Percentiles rank a stretch among this genome's conserved stretches.
phyloP scores from a whole-genome alignment of 2,329 filamentous ascomycete species.

The Phaeophleospora eucalypticola region DNA sequence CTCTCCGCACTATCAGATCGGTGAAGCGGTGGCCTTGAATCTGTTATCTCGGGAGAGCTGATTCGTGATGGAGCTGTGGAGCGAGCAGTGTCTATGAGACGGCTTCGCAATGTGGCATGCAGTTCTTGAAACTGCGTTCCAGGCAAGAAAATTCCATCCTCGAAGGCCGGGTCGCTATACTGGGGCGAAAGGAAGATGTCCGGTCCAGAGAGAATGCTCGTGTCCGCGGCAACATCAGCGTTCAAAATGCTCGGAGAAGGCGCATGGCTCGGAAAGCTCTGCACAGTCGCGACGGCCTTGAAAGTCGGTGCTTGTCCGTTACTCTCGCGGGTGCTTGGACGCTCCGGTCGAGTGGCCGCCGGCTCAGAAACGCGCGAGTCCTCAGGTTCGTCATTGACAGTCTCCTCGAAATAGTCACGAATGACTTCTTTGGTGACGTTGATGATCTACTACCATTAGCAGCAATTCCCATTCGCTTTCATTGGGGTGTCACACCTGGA shows the following conservation, averaged over 20 bases:
- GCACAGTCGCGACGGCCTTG: not conserved
- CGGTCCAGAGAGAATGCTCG: slow-evolving; percentile 13
- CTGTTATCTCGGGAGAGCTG: slow-evolving; percentile 20
- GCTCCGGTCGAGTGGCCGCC: not conserved
- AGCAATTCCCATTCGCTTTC: not conserved
- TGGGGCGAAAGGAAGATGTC: slow-evolving; percentile 24
- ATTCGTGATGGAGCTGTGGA: slow-evolving; percentile 27
- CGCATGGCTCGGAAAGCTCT: not conserved
- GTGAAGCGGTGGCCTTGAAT: not conserved
- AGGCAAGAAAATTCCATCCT: slow-evolving; percentile 33
- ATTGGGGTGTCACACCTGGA: slow-evolving; percentile 12
- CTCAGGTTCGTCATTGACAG: slow-evolving; percentile 11
- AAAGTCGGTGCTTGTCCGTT: not conserved
- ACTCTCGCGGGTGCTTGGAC: not conserved
- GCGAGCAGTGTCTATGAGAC: slow-evolving; percentile 31
- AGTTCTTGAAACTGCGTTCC: slow-evolving; percentile 32
- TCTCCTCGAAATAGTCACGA: slow-evolving; percentile 29
- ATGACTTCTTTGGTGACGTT: slow-evolving; percentile 31
- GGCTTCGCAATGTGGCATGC: slow-evolving; percentile 28
- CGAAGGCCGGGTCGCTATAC: slow-evolving; percentile 26
- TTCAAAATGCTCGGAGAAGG: not conserved
- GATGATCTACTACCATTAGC: slow-evolving; percentile 23
- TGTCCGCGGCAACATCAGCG: slow-evolving; percentile 2
- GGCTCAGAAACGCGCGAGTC: slow-evolving; percentile 2
- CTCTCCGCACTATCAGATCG: slow-evolving; percentile 9